A percentile compares a stretch with the other conserved stretches of the same genome.
These are phyloP conservation scores for Glomus cerebriforme DNA, from an alignment of 192 early-diverging fungal genomes.

Conservation along the genomic window DNA sequence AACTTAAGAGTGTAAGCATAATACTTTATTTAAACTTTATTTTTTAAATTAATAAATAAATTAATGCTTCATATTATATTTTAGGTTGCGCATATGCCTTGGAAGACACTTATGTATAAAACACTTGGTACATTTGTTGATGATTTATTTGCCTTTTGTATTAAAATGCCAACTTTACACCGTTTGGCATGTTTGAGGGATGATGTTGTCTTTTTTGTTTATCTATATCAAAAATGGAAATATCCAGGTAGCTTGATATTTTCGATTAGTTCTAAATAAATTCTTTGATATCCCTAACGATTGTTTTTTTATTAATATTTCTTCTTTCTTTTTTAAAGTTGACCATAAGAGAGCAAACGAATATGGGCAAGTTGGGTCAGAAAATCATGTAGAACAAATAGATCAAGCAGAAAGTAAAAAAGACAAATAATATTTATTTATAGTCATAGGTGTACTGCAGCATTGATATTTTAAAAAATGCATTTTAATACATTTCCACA, in stretches of 20 bases:
- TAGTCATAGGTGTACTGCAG: not conserved
- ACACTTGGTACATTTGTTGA: conserved; percentile 70
- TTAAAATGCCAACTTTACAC: conserved; percentile 93
- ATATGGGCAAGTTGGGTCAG: conserved; percentile 74
- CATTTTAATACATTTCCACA: not conserved
- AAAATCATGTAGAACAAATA: conserved; percentile 19
- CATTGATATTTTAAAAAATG: not conserved
- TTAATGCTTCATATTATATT: conserved; percentile 32
- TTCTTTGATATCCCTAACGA: not conserved
- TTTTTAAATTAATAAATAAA: not conserved
- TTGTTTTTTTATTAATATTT: no score
- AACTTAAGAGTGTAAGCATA: conserved; percentile 62
- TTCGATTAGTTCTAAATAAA: no score
- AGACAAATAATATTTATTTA: conserved; percentile 39
- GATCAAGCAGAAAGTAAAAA: conserved; percentile 41
- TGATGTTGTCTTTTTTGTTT: conserved; percentile 86
- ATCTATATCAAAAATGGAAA: conserved; percentile 79
- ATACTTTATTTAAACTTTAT: not conserved
- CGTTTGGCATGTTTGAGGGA: conserved; percentile 83
- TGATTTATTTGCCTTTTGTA: conserved; percentile 91
- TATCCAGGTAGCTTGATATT: conserved; percentile 51
- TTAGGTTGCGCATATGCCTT: conserved; percentile 90
- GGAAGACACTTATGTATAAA: conserved; percentile 94
- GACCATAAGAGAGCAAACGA: conserved; percentile 88
- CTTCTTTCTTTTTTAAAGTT: conserved; percentile 28